phyloP scores from a whole-genome alignment of 2,329 filamentous ascomycete species.

The Fusarium lateritium region DNA sequence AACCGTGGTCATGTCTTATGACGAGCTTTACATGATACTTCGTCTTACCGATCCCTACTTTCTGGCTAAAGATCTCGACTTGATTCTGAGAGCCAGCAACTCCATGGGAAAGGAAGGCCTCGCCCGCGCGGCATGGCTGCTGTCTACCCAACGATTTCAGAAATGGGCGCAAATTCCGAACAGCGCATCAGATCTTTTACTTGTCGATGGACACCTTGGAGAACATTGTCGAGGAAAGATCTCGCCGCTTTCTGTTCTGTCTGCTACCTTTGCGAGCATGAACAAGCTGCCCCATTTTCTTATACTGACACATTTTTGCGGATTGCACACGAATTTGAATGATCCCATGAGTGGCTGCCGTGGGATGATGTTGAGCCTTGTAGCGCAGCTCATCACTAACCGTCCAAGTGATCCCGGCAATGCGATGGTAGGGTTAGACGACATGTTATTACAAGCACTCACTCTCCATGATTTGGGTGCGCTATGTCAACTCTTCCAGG shows the following conservation, averaged over 20 bases:
- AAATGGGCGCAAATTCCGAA: conserved; percentile 7
- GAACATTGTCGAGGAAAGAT: conserved; percentile 8
- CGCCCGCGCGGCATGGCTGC: conserved; percentile 9
- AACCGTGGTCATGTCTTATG: background rate
- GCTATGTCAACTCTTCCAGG: conserved; percentile 6
- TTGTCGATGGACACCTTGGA: conserved; percentile 11
- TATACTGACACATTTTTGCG: conserved; percentile 8
- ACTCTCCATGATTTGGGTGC: background rate
- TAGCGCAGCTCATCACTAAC: conserved; percentile 5
- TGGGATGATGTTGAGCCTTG: conserved; percentile 4
- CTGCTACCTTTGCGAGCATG: conserved; percentile 12
- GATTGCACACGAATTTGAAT: background rate
- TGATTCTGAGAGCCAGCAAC: conserved; percentile 10
- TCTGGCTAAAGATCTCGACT: background rate
- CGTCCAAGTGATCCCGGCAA: background rate
- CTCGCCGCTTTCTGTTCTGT: conserved; percentile 15
- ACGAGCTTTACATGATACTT: conserved; percentile 12
- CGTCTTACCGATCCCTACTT: background rate
- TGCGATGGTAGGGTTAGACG: background rate
- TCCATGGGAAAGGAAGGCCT: background rate
- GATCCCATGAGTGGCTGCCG: conserved; percentile 5
- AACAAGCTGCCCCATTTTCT: background rate
- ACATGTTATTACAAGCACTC: background rate
- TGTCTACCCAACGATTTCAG: conserved; percentile 4
- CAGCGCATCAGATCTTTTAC: conserved; percentile 4